These are phyloP conservation scores for Coemansia aciculifera DNA, from an alignment of 192 early-diverging fungal genomes.

Conservation along the genomic window DNA sequence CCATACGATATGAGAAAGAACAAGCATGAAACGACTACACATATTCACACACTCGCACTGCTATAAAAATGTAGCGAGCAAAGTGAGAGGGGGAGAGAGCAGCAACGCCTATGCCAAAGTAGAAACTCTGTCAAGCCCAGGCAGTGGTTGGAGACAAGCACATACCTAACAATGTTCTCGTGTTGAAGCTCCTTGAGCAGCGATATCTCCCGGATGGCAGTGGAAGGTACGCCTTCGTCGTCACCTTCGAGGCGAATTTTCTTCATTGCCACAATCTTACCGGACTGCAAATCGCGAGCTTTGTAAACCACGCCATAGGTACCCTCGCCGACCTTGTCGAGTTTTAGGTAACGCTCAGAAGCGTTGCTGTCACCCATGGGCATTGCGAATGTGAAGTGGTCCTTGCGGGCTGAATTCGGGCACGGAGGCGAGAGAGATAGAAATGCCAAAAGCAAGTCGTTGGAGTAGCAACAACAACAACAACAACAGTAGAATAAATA, in stretches of 20 bases:
- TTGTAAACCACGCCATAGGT: conserved; percentile 85
- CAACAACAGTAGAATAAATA: background rate
- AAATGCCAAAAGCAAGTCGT: background rate
- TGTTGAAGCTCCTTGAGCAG: conserved; percentile 83
- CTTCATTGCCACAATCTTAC: conserved; percentile 72
- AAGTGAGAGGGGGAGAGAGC: background rate
- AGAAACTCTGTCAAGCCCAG: background rate
- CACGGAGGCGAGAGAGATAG: background rate
- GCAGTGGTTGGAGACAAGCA: background rate
- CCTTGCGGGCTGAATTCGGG: background rate
- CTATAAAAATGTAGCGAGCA: background rate
- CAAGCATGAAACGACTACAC: background rate
- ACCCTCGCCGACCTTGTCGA: conserved; percentile 82
- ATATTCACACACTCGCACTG: background rate
- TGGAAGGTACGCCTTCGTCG: conserved; percentile 78
- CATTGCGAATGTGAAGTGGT: conserved; percentile 11
- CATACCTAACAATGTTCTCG: conserved; percentile 82
- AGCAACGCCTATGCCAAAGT: background rate
- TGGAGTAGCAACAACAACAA: background rate
- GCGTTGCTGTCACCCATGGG: conserved; percentile 27
- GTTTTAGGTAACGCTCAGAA: conserved; percentile 64
- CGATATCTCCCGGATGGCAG: conserved; percentile 85
- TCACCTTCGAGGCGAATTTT: conserved; percentile 68
- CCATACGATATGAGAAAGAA: no score
- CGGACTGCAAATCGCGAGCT: conserved; percentile 59